A percentile compares a stretch with the other conserved stretches of the same genome.
These are phyloP conservation scores for Phytophthora idaei DNA, from an alignment of 352 stramenopile genomes.

Conservation along the genomic window DNA sequence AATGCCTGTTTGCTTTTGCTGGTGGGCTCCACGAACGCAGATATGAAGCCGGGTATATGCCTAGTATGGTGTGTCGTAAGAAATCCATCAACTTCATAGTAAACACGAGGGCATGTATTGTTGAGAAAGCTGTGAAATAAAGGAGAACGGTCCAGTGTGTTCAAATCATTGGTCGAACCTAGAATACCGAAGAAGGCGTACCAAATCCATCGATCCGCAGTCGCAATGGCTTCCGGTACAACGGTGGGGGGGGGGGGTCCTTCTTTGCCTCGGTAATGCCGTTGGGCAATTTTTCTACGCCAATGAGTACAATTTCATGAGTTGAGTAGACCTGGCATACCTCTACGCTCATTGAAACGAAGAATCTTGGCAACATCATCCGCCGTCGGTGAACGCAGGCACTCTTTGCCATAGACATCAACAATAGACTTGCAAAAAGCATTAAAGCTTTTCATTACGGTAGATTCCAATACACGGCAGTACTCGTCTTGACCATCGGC, in stretches of 20 bases:
- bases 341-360: neutral
- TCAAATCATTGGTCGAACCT: slow-evolving; percentile 5
- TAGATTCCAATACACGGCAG: neutral
- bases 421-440: slow-evolving; percentile 1
- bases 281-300: neutral
- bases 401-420: neutral
- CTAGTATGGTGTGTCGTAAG: slow-evolving; percentile 2
- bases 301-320: neutral
- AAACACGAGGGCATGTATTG: neutral
- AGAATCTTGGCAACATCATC: neutral
- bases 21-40: neutral
- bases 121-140: slow-evolving; percentile 2
- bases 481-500: slow-evolving; percentile 4
- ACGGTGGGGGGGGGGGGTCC: neutral
- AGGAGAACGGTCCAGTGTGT: neutral
- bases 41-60: neutral
- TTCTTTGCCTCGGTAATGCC: slow-evolving; percentile 4
- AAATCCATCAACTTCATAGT: neutral
- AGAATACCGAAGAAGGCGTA: neutral
- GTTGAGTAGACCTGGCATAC: neutral
- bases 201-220: neutral
- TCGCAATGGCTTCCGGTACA: neutral
- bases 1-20: neutral
- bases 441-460: neutral
- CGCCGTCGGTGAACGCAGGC: neutral